Percentiles rank a stretch among this genome's conserved stretches.
Evolutionary conservation across 805 yeast species (phyloP).

Genomic region (Hanseniaspora taiwanica): DNA sequence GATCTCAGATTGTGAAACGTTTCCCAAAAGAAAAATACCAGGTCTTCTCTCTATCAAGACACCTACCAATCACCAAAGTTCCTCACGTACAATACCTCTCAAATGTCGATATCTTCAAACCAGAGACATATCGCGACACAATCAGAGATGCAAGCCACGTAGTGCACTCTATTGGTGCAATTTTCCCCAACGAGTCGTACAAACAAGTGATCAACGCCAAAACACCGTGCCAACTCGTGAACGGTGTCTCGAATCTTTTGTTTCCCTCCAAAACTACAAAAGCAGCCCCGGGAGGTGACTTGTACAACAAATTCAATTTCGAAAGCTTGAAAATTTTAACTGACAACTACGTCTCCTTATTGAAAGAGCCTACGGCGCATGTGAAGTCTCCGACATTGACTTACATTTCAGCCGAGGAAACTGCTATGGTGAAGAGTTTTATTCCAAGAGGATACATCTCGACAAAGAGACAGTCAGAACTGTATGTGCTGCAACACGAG

Average conservation of each 20-base stretch:
- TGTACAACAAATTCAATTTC: slow-evolving; percentile 54
- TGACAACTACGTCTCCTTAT: slow-evolving; percentile 16
- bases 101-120: slow-evolving; percentile 58
- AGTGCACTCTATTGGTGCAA: slow-evolving; percentile 72
- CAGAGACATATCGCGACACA: slow-evolving; percentile 37
- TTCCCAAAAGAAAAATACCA: slow-evolving; percentile 49
- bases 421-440: slow-evolving; percentile 30
- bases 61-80: slow-evolving; percentile 36
- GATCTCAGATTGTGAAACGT: slow-evolving; percentile 55
- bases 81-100: slow-evolving; percentile 19
- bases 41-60: slow-evolving; percentile 57
- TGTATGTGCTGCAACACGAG: slow-evolving; percentile 32
- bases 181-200: slow-evolving; percentile 57
- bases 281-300: slow-evolving; percentile 16
- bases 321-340: slow-evolving; percentile 59
- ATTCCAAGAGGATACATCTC: slow-evolving; percentile 59
- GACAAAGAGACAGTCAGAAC: slow-evolving; percentile 70
- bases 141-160: slow-evolving; percentile 46
- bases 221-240: slow-evolving; percentile 4
- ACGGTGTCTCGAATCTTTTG: slow-evolving; percentile 4
- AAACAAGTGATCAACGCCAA: slow-evolving; percentile 35
- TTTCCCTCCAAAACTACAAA: slow-evolving; percentile 3
- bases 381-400: slow-evolving; percentile 32
- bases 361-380: slow-evolving; percentile 13
- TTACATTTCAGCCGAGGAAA: slow-evolving; percentile 68